Conservation (phyloP, 768 basidiomycete species). For the Daedalea quercina region DNA sequence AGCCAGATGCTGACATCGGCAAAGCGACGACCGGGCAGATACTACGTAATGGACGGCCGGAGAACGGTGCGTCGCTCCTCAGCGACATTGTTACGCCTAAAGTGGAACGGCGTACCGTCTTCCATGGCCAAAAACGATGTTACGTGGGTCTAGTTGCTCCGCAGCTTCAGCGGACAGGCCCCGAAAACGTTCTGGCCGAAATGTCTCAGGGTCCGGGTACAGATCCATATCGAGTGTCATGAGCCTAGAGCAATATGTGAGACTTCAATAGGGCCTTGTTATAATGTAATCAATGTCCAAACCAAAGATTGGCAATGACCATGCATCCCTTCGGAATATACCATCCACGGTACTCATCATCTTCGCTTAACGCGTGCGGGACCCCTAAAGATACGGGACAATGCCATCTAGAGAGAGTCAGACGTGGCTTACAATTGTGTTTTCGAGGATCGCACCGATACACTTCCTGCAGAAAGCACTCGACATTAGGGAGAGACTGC, state of each 20-base stretch:
- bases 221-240: conserved; percentile 17
- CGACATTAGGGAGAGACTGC: conserved; percentile 29
- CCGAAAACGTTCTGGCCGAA: conserved; percentile 26
- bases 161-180: not conserved
- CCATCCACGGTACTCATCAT: conserved; percentile 9
- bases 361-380: conserved; percentile 1
- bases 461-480: conserved; percentile 31
- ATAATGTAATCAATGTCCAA: too few relatives aligned
- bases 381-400: conserved; percentile 11
- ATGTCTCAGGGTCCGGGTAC: conserved; percentile 21
- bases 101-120: conserved; percentile 20
- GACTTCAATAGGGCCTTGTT: too few relatives aligned
- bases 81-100: too few relatives aligned
- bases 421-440: too few relatives aligned
- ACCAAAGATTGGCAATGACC: conserved; percentile 10
- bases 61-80: too few relatives aligned
- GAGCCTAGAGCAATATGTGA: conserved; percentile 5
- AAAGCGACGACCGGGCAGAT: conserved; percentile 20
- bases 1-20: conserved; percentile 20
- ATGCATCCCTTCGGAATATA: conserved; percentile 6
- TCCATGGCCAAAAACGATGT: conserved; percentile 53
- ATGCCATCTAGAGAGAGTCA: conserved; percentile 8
- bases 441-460: not conserved
- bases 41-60: conserved; percentile 2
- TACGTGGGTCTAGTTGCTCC: conserved; percentile 25